Base-by-base conservation (phyloP, 2,329 filamentous ascomycete species). In the Chrysoporthe deuterocubensis region DNA sequence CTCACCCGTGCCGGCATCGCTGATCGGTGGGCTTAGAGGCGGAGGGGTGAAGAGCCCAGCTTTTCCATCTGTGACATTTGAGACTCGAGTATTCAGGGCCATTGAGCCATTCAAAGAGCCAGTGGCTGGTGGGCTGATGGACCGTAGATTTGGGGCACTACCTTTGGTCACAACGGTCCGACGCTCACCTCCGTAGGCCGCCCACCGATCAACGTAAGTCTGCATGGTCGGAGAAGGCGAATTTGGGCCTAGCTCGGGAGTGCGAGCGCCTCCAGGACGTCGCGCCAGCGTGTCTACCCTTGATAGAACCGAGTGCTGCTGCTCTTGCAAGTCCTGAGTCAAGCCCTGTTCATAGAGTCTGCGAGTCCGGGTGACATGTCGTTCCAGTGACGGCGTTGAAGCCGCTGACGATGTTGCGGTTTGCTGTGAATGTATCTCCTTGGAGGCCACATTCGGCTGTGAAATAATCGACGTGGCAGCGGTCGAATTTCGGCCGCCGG, bases 391-490 rank as follows among this genome's bases (percentile, higher is more conserved):
- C 4, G 80, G 72, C n/a, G 78, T 77, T 6, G 81, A 77, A 52
- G 73, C 75, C 3, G 79, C 72, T 1, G 81, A 80, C 4, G 74
- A 75, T 4, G 82, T 73, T 14, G 78, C 75, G 0, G 78, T 74
- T 26, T 80, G 75, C 11, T 78, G 74, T 1, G 83, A 77, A 44
- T 84, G 82, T 73, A 77, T 79, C 48, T 89, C 87, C 70, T 84
- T 88, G 40, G 82, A 65, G 1, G 86, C 85, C 3, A 82, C 77
- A 0, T 85, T 77, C 18, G 81, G 81, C 69, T 95, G 92, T 0
- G 94, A 97, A n/a, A 90, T 88, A 62, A 96, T 83, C 0, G 95
- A 97, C 0, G 94, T 97, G 3, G 93, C 94, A 7, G 94, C 92
- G 1, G 94, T 97, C 0, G 95, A 97, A 66, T 88, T 90, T 40